Conservation (phyloP, 2,329 filamentous ascomycete genomes). For the Stemphylium beticola region DNA sequence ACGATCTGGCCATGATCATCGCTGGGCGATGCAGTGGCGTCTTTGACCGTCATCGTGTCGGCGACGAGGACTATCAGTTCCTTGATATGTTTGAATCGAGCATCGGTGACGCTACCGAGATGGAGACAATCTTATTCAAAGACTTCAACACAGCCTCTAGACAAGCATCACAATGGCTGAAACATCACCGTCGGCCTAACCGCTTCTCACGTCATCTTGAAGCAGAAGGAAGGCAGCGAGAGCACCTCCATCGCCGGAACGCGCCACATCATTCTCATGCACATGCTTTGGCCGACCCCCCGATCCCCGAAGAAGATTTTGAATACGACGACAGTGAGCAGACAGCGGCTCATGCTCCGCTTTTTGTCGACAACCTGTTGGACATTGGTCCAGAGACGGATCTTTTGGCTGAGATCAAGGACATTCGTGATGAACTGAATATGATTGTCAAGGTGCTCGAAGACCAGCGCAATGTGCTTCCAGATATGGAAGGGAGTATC, state of each 20-base stretch:
- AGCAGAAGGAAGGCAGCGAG: constrained; percentile 40
- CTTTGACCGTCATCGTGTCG: constrained; percentile 65
- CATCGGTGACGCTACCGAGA: constrained; percentile 59
- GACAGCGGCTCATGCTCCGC: constrained; percentile 38
- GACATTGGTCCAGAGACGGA: constrained; percentile 67
- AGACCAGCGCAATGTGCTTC: constrained; percentile 57
- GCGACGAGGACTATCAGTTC: constrained; percentile 67
- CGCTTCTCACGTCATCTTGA: constrained; percentile 47
- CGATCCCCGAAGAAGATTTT: constrained; percentile 36
- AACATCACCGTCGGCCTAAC: constrained; percentile 54
- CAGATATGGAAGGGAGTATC: constrained; percentile 56
- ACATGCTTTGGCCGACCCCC: constrained; percentile 33
- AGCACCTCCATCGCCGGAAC: constrained; percentile 39
- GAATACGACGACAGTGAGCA: constrained; percentile 38
- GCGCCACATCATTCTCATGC: constrained; percentile 36
- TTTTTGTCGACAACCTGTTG: constrained; percentile 62
- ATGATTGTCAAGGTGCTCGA: constrained; percentile 64
- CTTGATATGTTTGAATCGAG: constrained; percentile 71
- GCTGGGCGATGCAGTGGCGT: constrained; percentile 65
- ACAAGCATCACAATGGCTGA: constrained; percentile 62
- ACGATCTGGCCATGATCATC: constrained; percentile 68
- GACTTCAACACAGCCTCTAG: constrained; percentile 65
- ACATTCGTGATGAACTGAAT: constrained; percentile 71
- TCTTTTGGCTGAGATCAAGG: constrained; percentile 68
- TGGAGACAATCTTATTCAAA: constrained; percentile 65